Base-by-base conservation (phyloP, 169 alveolate species). In the Plasmodium billcollinsi region DNA sequence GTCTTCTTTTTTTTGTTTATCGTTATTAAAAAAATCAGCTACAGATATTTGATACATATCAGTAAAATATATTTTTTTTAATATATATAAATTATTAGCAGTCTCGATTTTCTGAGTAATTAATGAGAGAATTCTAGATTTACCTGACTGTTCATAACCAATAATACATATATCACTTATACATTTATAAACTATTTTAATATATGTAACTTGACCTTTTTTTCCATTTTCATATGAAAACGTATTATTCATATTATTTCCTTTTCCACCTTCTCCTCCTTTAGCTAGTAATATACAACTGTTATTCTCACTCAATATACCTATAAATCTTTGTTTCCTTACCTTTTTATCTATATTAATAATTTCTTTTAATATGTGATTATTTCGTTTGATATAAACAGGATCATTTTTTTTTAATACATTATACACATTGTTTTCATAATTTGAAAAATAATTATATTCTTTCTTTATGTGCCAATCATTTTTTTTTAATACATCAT, bases 251-350 rank as follows among this genome's bases (percentile, higher is more conserved):
- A 80, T 80, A 72, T 80, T 80, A 61, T 80, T 80, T 54, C 90
- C 90, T 26, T 67, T 80, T 1, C 90, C 90, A 0, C 90, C 90
- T 33, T 52, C 73, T 80, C 90, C 90, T 3, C 90, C 90, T 45
- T 69, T 80, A n/a, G 71, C 52, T n/a, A 80, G 24, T 80, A 80
- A 69, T 20, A 80, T 56, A 39, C 85, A 80, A 63, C 45, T 69
- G 47, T 80, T 80, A 14, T 7, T 54, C 70, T 70, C 73, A 29
- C 45, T 69, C 59, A 80, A 80, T 58, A 80, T 14, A 18, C 90
- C 90, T 14, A 80, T 54, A 63, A 54, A 63, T 56, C 6, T 80
- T 69, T 80, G 85, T 52, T 73, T 69, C 14, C 65, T 47, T 49
- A 80, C 50, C 24, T 67, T 47, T 63, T 80, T 18, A 62, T 80